Base-by-base conservation (phyloP, 2,329 filamentous ascomycete species). In the Epichloe bromicola region DNA sequence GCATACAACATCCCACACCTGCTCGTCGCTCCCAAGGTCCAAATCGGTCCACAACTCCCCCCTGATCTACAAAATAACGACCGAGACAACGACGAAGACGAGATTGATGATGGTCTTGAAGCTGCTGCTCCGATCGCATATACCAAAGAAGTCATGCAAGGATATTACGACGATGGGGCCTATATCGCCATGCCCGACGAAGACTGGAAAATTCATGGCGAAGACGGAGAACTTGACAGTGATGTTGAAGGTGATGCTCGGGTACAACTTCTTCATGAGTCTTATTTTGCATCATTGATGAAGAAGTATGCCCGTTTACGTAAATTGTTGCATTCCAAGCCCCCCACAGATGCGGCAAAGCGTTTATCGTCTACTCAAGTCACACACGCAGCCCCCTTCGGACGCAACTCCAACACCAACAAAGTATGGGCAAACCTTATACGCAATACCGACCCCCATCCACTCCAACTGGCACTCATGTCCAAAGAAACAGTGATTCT, bases 111-210 rank as follows among this genome's bases (percentile, higher is more conserved):
- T 53, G 64, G 67, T 48, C 5, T 6, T 30, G n/a, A 37, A 4
- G 17, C 33, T 19, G 23, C 30, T 14, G 23, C 36, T 14, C 26
- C 37, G 15, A 63, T 61, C 34, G 71, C 76, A 41, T 80, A 81
- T 59, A 60, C 71, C 8, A 63, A 70, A 19, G 74, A 75, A 49
- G 78, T 84, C 59, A 69, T 73, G 20, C 68, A 76, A 51, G 85
- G 84, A 11, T 83, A 80, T 61, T 93, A 87, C 63, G 71, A 81
- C 15, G 86, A 95, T 58, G 89, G 88, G 46, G 85, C 87, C 38
- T 95, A 88, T 63, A 79, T 84, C 23, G 85, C 82, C 4, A 72
- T 75, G 3, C 74, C 79, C 0, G 68, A 73, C 30, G 57, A 63
- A 43, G 60, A 62, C 11, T 62, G 65, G 23, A 57, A 62, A 14